phyloP scores from a whole-genome alignment of 73 alveolate species.

The Paraurostyla sp. region DNA sequence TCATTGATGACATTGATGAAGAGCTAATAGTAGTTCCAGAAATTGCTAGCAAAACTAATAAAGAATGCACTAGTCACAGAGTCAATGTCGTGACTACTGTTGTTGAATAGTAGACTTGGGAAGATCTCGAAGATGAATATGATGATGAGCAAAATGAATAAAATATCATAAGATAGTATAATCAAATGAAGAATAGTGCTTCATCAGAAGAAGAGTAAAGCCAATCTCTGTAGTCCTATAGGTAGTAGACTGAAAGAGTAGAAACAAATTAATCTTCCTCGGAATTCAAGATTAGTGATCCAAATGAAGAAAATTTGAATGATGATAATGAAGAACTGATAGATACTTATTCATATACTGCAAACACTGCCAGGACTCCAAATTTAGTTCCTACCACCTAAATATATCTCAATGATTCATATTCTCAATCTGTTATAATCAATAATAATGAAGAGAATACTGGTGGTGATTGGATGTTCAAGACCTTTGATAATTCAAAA shows the following conservation, averaged over 20 bases:
- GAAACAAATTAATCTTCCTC: too few species aligned
- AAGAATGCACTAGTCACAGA: not conserved
- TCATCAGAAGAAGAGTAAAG: slow-evolving; percentile 30
- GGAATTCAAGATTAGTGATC: not conserved
- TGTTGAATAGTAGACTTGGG: slow-evolving; percentile 42
- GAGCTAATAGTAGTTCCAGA: not conserved
- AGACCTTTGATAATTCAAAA: slow-evolving; percentile 30
- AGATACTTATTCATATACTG: not conserved
- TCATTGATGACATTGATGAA: slow-evolving; percentile 34
- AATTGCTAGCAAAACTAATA: not conserved
- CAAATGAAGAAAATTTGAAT: not conserved
- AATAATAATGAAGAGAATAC: not conserved
- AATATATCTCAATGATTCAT: not conserved
- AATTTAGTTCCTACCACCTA: not conserved
- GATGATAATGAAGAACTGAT: slow-evolving; percentile 34
- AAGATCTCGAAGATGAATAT: slow-evolving; percentile 42
- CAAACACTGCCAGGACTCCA: too few species aligned
- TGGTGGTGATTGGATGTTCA: slow-evolving; percentile 31
- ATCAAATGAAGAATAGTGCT: not conserved
- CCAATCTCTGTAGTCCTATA: not conserved
- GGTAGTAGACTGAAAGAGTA: not conserved
- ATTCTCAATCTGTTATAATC: not conserved
- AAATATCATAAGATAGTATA: not conserved
- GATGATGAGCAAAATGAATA: slow-evolving; percentile 15
- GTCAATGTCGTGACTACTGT: slow-evolving; percentile 32